phyloP scores from a whole-genome alignment of 768 basidiomycete species.

The Lactarius hengduanensis region DNA sequence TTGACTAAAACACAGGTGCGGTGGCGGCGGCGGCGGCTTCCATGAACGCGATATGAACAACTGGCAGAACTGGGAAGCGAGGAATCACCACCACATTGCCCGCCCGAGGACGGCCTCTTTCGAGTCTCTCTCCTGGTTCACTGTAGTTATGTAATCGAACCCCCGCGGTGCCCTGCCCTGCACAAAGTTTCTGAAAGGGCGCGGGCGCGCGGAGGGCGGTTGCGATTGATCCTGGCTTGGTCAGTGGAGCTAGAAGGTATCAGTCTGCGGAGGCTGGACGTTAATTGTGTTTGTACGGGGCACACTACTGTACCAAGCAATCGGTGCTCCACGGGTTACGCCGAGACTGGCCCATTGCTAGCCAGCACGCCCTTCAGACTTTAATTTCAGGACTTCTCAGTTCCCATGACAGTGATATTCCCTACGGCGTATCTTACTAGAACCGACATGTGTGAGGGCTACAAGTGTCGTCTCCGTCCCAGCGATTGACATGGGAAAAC shows the following conservation, averaged over 20 bases:
- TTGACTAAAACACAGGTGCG: neutral
- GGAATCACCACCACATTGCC: neutral
- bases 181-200: too few species aligned
- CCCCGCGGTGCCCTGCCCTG: too few species aligned
- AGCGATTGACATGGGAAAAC: slow-evolving; percentile 7
- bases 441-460: neutral
- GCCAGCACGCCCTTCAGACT: neutral
- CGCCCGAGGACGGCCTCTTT: too few species aligned
- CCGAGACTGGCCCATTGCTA: neutral
- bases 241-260: neutral
- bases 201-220: too few species aligned
- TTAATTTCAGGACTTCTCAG: neutral
- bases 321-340: neutral
- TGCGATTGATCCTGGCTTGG: neutral
- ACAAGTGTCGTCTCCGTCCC: neutral
- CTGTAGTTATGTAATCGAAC: neutral
- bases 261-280: neutral
- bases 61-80: neutral
- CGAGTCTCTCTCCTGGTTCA: neutral
- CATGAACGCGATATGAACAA: neutral
- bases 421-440: neutral
- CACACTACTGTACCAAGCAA: neutral
- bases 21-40: neutral
- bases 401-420: slow-evolving; percentile 5
- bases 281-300: neutral